Conservation (phyloP, 2,329 filamentous ascomycete genomes). For the Hymenoscyphus repandus region DNA sequence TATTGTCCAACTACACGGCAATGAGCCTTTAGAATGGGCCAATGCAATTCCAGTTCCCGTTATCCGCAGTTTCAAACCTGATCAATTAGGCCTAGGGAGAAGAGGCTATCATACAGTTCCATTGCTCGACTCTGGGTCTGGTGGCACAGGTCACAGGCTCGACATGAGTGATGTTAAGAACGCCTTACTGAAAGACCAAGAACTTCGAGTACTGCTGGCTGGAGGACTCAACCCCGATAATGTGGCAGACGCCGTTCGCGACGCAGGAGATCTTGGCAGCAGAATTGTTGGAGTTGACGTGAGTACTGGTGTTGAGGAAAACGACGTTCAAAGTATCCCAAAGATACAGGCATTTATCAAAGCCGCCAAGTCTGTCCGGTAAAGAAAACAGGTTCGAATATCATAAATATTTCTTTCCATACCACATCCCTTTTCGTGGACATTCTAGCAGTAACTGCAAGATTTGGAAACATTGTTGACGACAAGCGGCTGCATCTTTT, state of each 20-base stretch:
- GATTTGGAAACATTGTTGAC: no score
- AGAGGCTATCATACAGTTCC: conserved; percentile 80
- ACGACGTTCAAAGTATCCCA: conserved; percentile 72
- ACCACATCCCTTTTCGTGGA: neutral
- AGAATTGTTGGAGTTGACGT: conserved; percentile 83
- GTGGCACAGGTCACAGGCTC: conserved; percentile 73
- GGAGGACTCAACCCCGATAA: conserved; percentile 81
- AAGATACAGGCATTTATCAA: conserved; percentile 79
- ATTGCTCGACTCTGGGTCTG: conserved; percentile 80
- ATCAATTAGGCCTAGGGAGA: conserved; percentile 53
- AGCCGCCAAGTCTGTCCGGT: conserved; percentile 53
- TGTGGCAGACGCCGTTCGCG: conserved; percentile 59
- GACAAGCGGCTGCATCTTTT: no score
- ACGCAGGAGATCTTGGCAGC: conserved; percentile 53
- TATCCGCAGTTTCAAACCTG: conserved; percentile 76
- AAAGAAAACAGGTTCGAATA: conserved; percentile 3
- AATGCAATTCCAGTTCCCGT: conserved; percentile 86
- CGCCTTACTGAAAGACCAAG: conserved; percentile 60
- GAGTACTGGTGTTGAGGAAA: conserved; percentile 85
- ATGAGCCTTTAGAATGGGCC: conserved; percentile 90
- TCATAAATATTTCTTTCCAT: neutral
- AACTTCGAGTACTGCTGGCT: conserved; percentile 74
- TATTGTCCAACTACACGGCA: conserved; percentile 86
- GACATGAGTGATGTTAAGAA: conserved; percentile 65
- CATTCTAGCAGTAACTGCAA: neutral